These are phyloP conservation scores for Paragyromitra xinjiangensis DNA, from an alignment of 495 filamentous ascomycete genomes.

Conservation along the genomic window DNA sequence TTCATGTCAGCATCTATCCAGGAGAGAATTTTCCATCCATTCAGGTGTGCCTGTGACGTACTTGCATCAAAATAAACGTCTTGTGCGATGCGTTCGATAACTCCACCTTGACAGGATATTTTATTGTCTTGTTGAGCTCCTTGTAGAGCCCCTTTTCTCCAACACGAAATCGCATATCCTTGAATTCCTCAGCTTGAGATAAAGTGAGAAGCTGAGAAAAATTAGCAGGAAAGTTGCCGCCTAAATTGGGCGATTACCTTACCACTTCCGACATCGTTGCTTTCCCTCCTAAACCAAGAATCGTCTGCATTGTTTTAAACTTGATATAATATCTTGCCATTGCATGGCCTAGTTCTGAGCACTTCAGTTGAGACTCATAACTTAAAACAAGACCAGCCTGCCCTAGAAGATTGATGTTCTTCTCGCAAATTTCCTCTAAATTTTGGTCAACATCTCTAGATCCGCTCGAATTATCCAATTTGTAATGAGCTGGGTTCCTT, in stretches of 20 bases:
- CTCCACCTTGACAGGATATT: slow-evolving; percentile 82
- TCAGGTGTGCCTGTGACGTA: slow-evolving; percentile 31
- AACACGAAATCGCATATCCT: slow-evolving; percentile 76
- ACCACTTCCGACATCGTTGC: slow-evolving; percentile 77
- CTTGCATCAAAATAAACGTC: slow-evolving; percentile 84
- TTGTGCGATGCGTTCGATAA: slow-evolving; percentile 79
- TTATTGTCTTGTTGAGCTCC: slow-evolving; percentile 81
- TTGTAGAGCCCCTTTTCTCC: slow-evolving; percentile 80
- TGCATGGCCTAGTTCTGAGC: slow-evolving; percentile 81
- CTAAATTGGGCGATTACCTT: slow-evolving; percentile 55
- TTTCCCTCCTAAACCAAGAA: slow-evolving; percentile 70
- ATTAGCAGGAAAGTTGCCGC: slow-evolving; percentile 1
- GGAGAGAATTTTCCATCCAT: neutral
- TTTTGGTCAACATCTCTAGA: slow-evolving; percentile 69
- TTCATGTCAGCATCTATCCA: slow-evolving; percentile 33
- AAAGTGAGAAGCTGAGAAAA: slow-evolving; percentile 68
- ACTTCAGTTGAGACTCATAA: slow-evolving; percentile 63
- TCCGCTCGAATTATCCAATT: slow-evolving; percentile 66
- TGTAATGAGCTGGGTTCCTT: slow-evolving; percentile 81
- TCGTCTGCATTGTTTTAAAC: slow-evolving; percentile 86
- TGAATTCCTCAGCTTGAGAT: slow-evolving; percentile 79
- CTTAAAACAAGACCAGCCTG: slow-evolving; percentile 67
- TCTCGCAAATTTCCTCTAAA: slow-evolving; percentile 81
- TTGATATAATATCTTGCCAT: slow-evolving; percentile 94
- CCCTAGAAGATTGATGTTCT: slow-evolving; percentile 75